Evolutionary conservation across 331 rosid species (phyloP).

Genomic region (Pyrus hybrid): DNA sequence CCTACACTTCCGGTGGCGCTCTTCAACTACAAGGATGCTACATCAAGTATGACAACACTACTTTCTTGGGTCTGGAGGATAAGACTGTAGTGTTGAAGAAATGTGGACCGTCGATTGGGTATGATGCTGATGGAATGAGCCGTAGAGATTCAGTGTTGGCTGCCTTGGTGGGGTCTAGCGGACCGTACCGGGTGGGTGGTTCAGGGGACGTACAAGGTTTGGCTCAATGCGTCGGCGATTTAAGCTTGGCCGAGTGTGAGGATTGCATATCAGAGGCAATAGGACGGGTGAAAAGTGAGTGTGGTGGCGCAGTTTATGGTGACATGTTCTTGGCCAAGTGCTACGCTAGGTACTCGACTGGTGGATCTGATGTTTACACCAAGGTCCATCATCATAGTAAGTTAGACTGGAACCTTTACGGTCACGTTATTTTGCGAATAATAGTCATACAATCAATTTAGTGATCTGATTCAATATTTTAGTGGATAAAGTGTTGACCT

Average conservation of each 20-base stretch:
- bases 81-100: slow-evolving; percentile 61
- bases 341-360: slow-evolving; percentile 52
- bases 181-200: slow-evolving; percentile 59
- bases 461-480: no score
- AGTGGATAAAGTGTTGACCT: rapidly evolving
- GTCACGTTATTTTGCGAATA: background rate
- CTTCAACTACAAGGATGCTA: slow-evolving; percentile 71
- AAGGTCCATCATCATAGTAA: slow-evolving; percentile 52
- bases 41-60: slow-evolving; percentile 61
- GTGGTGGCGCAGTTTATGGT: slow-evolving; percentile 50
- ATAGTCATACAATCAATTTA: no score
- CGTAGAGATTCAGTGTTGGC: slow-evolving; percentile 47
- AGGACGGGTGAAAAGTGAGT: slow-evolving; percentile 57
- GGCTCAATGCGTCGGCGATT: slow-evolving; percentile 70
- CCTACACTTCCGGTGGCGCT: slow-evolving; percentile 52
- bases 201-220: slow-evolving; percentile 56
- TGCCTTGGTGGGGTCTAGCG: slow-evolving; percentile 41
- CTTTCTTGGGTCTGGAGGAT: slow-evolving; percentile 63
- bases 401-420: background rate
- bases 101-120: slow-evolving; percentile 63
- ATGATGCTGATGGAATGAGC: slow-evolving; percentile 37
- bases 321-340: slow-evolving; percentile 80
- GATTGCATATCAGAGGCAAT: slow-evolving; percentile 65
- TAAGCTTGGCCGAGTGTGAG: slow-evolving; percentile 57
- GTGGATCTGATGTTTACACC: slow-evolving; percentile 34